These are phyloP conservation scores for Brachypodium distachyon DNA, from an alignment of 202 grass and related monocot genomes.

Conservation along the genomic window DNA sequence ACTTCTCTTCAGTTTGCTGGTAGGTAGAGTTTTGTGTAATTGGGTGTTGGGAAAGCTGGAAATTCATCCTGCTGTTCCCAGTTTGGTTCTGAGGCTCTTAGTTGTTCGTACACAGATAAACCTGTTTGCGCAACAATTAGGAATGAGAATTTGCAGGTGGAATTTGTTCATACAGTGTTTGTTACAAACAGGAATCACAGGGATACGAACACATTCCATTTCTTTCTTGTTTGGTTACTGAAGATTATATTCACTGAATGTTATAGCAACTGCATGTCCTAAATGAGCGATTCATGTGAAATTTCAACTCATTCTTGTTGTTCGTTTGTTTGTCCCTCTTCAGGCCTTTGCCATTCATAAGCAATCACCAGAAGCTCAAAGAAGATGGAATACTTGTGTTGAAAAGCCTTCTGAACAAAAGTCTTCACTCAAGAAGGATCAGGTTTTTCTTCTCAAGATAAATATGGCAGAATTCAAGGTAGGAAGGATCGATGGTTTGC, in stretches of 20 bases:
- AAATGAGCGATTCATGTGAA: not conserved
- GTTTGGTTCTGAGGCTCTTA: not conserved
- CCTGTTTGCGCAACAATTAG: not conserved
- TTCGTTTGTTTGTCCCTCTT: not conserved
- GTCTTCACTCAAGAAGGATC: conserved; percentile 15
- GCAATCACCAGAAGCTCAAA: not conserved
- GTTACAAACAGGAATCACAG: not conserved
- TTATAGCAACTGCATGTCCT: not conserved
- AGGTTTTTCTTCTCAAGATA: not conserved
- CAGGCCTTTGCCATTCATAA: not conserved
- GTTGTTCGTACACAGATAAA: not conserved
- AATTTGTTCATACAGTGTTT: not conserved
- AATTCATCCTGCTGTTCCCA: not conserved
- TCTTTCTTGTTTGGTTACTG: not conserved
- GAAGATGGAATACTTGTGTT: not conserved
- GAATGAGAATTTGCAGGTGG: not conserved
- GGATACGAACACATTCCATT: not conserved
- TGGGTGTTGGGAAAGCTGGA: not conserved
- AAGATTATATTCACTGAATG: not conserved
- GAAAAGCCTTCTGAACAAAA: not conserved
- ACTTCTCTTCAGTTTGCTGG: not conserved
- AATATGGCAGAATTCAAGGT: conserved; percentile 72
- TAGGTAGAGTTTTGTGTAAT: not conserved
- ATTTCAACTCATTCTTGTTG: not conserved
- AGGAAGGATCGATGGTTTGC: conserved; percentile 37